These are phyloP conservation scores for Cenchrus purpureus DNA, from an alignment of 176 grass and related monocot genomes.

Conservation along the genomic window DNA sequence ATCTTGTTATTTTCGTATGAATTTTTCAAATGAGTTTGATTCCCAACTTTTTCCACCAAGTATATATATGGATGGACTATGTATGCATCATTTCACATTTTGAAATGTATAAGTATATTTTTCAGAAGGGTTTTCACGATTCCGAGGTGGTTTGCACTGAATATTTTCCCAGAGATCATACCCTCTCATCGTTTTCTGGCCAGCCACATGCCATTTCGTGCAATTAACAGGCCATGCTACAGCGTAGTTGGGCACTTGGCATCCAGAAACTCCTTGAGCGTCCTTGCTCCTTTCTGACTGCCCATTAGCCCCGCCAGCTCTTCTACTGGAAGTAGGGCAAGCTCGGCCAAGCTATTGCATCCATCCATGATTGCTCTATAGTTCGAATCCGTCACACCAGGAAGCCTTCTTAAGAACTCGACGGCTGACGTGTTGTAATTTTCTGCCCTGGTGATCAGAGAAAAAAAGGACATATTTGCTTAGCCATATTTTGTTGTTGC, in stretches of 20 bases:
- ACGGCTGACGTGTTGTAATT: constrained; percentile 95
- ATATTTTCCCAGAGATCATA: not conserved
- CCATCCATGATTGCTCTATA: constrained; percentile 85
- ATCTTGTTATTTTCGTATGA: too few species aligned
- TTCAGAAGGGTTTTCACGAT: too few species aligned
- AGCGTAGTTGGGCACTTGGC: constrained; percentile 90
- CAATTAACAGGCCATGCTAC: constrained; percentile 9
- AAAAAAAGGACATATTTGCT: not conserved
- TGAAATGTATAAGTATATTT: too few species aligned
- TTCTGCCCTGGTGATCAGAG: constrained; percentile 59
- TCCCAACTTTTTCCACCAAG: too few species aligned
- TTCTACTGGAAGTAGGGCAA: constrained; percentile 78
- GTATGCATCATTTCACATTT: too few species aligned
- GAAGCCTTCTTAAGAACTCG: constrained; percentile 90
- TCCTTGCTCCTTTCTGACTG: constrained; percentile 79
- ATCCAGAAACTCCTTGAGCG: constrained; percentile 89
- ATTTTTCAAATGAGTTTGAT: too few species aligned
- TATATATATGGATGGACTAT: too few species aligned
- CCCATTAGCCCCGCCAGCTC: constrained; percentile 77
- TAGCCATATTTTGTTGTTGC: not conserved
- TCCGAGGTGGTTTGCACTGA: too few species aligned
- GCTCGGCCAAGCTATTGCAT: constrained; percentile 81
- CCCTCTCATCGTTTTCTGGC: not conserved
- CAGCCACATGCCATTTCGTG: not conserved
- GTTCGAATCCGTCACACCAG: constrained; percentile 90